Conservation (phyloP, 139 green algal species). For the Ettlia oleoabundans region DNA sequence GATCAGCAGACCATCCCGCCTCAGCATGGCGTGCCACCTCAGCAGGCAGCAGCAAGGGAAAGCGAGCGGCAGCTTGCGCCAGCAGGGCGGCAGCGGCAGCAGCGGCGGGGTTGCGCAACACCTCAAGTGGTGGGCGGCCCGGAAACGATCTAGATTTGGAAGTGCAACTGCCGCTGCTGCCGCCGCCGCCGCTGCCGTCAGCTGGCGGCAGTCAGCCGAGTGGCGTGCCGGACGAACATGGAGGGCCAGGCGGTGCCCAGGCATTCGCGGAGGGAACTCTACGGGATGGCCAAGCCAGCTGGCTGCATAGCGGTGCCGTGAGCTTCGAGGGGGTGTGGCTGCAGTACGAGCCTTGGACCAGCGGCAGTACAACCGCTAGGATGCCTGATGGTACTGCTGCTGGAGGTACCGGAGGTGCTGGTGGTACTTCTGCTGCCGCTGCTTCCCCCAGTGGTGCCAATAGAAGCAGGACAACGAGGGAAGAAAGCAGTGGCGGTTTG, state of each 20-base stretch:
- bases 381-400: not conserved
- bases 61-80: not conserved
- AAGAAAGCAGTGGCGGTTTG: no score
- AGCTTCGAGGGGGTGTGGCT: slow-evolving; percentile 57
- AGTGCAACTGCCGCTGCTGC: not conserved
- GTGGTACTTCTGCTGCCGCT: not conserved
- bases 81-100: slow-evolving; percentile 16
- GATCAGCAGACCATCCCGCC: no score
- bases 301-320: slow-evolving; percentile 25
- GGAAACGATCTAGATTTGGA: not conserved
- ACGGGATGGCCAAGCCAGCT: no score
- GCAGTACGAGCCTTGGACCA: slow-evolving; percentile 43
- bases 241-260: no score
- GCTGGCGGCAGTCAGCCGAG: no score
- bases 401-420: not conserved
- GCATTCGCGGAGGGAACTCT: no score
- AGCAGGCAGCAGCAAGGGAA: no score
- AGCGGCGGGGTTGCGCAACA: not conserved
- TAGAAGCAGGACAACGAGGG: not conserved
- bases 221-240: no score
- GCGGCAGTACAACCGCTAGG: no score
- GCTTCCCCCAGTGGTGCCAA: no score
- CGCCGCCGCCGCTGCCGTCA: no score
- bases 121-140: not conserved
- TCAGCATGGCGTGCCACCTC: no score